Base-by-base conservation (phyloP, 805 yeast species). In the Starmera pachycereana region DNA sequence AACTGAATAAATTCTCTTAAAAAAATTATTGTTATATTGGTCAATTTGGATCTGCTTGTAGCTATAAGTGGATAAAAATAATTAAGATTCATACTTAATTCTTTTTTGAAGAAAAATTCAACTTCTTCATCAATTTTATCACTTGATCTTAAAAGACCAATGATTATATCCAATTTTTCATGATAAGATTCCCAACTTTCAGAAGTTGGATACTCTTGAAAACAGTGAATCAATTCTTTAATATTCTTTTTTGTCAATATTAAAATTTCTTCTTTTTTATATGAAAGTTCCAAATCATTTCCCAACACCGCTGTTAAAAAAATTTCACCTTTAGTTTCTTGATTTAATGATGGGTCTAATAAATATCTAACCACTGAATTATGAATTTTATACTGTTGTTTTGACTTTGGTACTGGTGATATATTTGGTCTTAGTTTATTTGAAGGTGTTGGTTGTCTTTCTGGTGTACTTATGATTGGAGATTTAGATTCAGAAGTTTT, bases 1-100 rank as follows among this genome's bases (percentile, higher is more conserved):
- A 44, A 53, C 36, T 40, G 48, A 4, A 48, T 48, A 32, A 50
- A 36, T 29, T 54, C 58, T 36, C 57, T 45, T 4, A 47, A 31
- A 32, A 54, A 52, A 2, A 53, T 29, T 3, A 54, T 47, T 1
- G 43, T 36, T 32, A 46, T 53, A 22, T 22, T 22, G 27, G 27
- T 22, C 27, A 54, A 44, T 32, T 43, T 44, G 4, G 45, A 37
- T 29, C 56, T 45, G 3, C 39, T 33, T 0, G 58, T 51, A 8
- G 40, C 37, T 8, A 46, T 29, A 40, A 46, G 27, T 22, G 27
- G 27, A 8, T 22, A 22, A 22, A 22, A 22, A 22, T 22, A 22
- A 22, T 22, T 22, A 8, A 22, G 7, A 22, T 22, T 22, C 9
- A 4, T 22, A 22, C 27, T 22, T 8, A 22, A 22, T 22, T 22